Conservation (phyloP, 1,284 basidiomycete genomes). For the Microbotryum scabiosae region DNA sequence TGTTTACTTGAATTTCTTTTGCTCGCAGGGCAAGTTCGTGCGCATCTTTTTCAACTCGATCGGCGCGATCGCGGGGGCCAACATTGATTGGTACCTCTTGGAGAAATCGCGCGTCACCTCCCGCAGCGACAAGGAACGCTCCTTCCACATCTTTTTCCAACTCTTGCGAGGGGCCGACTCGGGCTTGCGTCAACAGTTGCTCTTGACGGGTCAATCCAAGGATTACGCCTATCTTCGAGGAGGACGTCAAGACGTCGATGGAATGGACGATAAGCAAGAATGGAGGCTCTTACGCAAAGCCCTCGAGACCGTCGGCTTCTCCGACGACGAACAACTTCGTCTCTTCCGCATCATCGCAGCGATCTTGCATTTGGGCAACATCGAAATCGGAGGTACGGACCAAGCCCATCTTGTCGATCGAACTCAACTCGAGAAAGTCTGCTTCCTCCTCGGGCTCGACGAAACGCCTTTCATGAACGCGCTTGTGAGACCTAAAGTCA, state of each 20-base stretch:
- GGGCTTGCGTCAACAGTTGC: constrained; percentile 7
- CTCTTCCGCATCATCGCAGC: constrained; percentile 91
- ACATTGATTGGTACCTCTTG: constrained; percentile 97
- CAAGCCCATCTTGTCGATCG: constrained; percentile 66
- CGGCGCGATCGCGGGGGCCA: constrained; percentile 93
- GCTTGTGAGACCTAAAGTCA: constrained; percentile 75
- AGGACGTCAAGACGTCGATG: constrained; percentile 82
- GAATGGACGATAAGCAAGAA: constrained; percentile 84
- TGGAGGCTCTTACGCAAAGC: constrained; percentile 73
- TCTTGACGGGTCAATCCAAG: constrained; percentile 45
- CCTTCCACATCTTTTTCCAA: constrained; percentile 97
- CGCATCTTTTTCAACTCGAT: constrained; percentile 88
- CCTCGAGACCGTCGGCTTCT: constrained; percentile 79
- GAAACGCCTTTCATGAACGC: constrained; percentile 74
- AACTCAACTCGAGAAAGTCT: constrained; percentile 60
- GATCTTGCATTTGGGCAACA: constrained; percentile 93
- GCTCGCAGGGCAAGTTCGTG: constrained; percentile 73
- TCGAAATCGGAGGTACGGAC: constrained; percentile 60
- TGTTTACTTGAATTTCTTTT: background rate
- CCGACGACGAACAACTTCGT: constrained; percentile 73
- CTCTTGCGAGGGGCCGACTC: constrained; percentile 46
- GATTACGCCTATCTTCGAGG: constrained; percentile 88
- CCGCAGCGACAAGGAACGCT: constrained; percentile 79
- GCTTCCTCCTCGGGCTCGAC: constrained; percentile 86
- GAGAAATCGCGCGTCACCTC: constrained; percentile 94